Evolutionary conservation across 805 yeast species (phyloP).

Genomic region (Metschnikowia dekortorum): DNA sequence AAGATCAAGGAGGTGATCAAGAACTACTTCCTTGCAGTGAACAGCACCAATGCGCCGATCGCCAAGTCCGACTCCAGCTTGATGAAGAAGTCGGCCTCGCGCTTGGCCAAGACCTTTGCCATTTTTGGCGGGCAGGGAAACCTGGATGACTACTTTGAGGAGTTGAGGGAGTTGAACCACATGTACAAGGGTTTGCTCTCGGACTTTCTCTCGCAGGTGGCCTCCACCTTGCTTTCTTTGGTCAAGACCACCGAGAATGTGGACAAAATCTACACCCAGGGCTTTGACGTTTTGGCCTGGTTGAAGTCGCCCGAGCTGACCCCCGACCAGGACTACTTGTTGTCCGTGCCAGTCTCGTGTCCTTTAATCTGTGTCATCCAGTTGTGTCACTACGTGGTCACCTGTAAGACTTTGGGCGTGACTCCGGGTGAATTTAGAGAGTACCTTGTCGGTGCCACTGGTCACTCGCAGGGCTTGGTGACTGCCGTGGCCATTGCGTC

Average conservation of each 20-base stretch:
- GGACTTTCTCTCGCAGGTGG: slow-evolving; percentile 68
- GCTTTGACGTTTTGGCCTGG: slow-evolving; percentile 87
- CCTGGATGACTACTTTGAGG: slow-evolving; percentile 96
- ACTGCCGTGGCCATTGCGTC: slow-evolving; percentile 89
- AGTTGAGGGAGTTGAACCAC: slow-evolving; percentile 78
- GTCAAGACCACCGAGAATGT: slow-evolving; percentile 71
- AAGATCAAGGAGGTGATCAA: slow-evolving; percentile 74
- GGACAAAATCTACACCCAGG: slow-evolving; percentile 87
- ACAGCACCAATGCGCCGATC: slow-evolving; percentile 24
- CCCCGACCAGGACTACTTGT: slow-evolving; percentile 83
- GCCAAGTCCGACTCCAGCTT: slow-evolving; percentile 39
- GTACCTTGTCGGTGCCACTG: slow-evolving; percentile 70
- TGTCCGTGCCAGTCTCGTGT: slow-evolving; percentile 90
- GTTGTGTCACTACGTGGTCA: slow-evolving; percentile 85
- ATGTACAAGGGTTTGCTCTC: slow-evolving; percentile 70
- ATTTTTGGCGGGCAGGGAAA: slow-evolving; percentile 99
- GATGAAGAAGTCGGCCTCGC: slow-evolving; percentile 55
- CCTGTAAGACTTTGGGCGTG: slow-evolving; percentile 77
- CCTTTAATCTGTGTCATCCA: slow-evolving; percentile 97
- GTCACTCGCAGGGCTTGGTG: slow-evolving; percentile 88
- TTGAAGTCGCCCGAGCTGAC: slow-evolving; percentile 77
- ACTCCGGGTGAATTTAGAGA: slow-evolving; percentile 85
- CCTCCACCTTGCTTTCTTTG: slow-evolving; percentile 61
- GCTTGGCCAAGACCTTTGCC: slow-evolving; percentile 65
- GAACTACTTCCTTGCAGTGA: slow-evolving; percentile 57